These are phyloP conservation scores for Ashbya aceris DNA, from an alignment of 1,139 yeast genomes.

Conservation along the genomic window DNA sequence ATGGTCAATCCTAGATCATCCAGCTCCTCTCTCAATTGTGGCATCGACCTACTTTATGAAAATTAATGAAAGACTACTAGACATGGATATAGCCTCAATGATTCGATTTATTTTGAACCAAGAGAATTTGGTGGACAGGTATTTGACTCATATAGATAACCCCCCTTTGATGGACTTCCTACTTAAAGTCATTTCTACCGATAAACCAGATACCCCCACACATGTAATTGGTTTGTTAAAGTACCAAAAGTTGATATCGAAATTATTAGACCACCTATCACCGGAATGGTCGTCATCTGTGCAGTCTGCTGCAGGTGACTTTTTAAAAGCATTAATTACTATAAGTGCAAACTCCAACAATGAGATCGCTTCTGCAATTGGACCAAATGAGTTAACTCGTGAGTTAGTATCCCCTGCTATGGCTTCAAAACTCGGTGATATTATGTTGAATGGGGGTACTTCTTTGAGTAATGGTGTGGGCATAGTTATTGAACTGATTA, in stretches of 20 bases:
- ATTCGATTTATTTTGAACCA: constrained; percentile 47
- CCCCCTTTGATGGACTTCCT: constrained; percentile 72
- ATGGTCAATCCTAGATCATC: constrained; percentile 69
- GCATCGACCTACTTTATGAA: constrained; percentile 87
- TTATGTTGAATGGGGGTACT: constrained; percentile 87
- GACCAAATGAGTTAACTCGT: constrained; percentile 91
- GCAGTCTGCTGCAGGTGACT: constrained; percentile 94
- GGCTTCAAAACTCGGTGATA: constrained; percentile 53
- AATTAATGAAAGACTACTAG: constrained; percentile 84
- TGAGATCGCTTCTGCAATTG: constrained; percentile 71
- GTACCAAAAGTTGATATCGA: constrained; percentile 43
- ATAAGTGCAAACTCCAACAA: constrained; percentile 84
- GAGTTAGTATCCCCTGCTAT: constrained; percentile 74
- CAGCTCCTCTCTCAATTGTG: constrained; percentile 58
- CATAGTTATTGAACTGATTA: constrained; percentile 84
- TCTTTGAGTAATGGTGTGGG: constrained; percentile 95
- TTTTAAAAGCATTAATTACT: constrained; percentile 84
- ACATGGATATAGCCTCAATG: constrained; percentile 85
- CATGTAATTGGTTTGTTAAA: constrained; percentile 49
- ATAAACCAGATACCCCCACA: constrained; percentile 55
- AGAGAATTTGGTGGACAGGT: constrained; percentile 43
- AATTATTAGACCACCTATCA: constrained; percentile 42
- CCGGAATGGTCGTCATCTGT: constrained; percentile 47
- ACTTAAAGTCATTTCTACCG: constrained; percentile 53
- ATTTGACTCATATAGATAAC: constrained; percentile 46